Conservation (phyloP, 1,139 yeast genomes). For the Diutina rugosa region DNA sequence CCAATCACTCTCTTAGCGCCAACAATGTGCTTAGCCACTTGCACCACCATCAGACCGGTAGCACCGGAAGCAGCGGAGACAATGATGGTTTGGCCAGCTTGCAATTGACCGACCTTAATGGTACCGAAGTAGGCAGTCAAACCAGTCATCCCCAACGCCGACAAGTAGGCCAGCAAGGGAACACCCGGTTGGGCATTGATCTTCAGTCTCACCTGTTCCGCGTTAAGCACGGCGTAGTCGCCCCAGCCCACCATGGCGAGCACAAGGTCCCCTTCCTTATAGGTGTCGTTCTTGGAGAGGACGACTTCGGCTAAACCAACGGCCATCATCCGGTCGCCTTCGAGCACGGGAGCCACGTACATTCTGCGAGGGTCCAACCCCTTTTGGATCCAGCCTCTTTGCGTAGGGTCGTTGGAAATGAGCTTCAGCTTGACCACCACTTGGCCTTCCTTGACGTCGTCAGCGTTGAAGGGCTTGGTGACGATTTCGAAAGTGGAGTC, state of each 20-base stretch:
- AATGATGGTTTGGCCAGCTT: slow-evolving; percentile 24
- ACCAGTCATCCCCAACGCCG: slow-evolving; percentile 44
- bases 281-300: slow-evolving; percentile 26
- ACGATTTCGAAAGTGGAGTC: slow-evolving; percentile 23
- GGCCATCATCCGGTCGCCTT: slow-evolving; percentile 38
- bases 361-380: slow-evolving; percentile 26
- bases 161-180: slow-evolving; percentile 14
- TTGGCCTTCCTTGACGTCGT: slow-evolving; percentile 26
- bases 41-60: slow-evolving; percentile 51
- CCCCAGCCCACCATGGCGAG: slow-evolving; percentile 25
- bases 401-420: slow-evolving; percentile 62
- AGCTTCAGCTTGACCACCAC: slow-evolving; percentile 33
- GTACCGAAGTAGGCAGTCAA: slow-evolving; percentile 53
- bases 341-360: slow-evolving; percentile 34
- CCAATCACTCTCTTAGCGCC: slow-evolving; percentile 49
- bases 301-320: slow-evolving; percentile 38
- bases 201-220: slow-evolving; percentile 9
- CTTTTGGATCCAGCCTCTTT: slow-evolving; percentile 46
- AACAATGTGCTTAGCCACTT: slow-evolving; percentile 40
- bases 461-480: slow-evolving; percentile 9
- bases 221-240: slow-evolving; percentile 18
- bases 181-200: slow-evolving; percentile 8
- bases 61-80: slow-evolving; percentile 66
- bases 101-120: slow-evolving; percentile 26
- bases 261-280: slow-evolving; percentile 29